Base-by-base conservation (phyloP, 371 early-diverging fungal genomes). In the Entomophthora muscae region DNA sequence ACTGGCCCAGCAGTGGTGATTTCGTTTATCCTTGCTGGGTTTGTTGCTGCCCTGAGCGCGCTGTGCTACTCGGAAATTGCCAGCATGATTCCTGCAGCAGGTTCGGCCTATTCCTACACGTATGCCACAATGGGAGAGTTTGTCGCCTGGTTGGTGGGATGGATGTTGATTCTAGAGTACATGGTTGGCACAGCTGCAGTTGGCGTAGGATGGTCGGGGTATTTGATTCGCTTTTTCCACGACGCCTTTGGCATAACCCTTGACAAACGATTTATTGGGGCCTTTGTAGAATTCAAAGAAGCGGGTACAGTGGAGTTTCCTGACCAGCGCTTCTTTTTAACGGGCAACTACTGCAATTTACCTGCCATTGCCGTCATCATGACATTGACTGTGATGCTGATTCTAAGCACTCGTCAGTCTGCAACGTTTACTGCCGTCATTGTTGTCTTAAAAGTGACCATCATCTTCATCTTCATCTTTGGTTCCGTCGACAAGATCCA, bases 101-200 rank as follows among this genome's bases (percentile, higher is more conserved):
- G n/a, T n/a, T n/a, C n/a, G n/a, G n/a, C n/a, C n/a, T n/a, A n/a
- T n/a, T n/a, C n/a, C 89, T 23, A 85, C 64, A 78, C 86, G 3
- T 89, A 89, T 63, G 85, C 89, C 1, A 86, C 89, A 0, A 76
- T 89, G 73, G 91, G 91, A 23, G 90, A 90, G 75, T 73, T 88
- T 54, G 69, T 87, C 21, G 89, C 80, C 1, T 90, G 88, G 88
- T 80, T 81, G 29, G 80, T 90, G 65, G 90, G 90, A 23, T 90
- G 90, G 90, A 81, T 87, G 70, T 70, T 89, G 32, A 82, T 85
- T 26, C 73, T 90, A 27, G 90, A 90, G 72, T 89, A 88, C 68
- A 73, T 84, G 74, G 81, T 86, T 10, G 86, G 85, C 12, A 80
- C 88, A 31, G 83, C 88, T 5, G 82, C 88, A 0, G 84, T 81